Evolutionary conservation across 2,329 filamentous ascomycete species (phyloP).

Genomic region (Stachybotrys echinatus): DNA sequence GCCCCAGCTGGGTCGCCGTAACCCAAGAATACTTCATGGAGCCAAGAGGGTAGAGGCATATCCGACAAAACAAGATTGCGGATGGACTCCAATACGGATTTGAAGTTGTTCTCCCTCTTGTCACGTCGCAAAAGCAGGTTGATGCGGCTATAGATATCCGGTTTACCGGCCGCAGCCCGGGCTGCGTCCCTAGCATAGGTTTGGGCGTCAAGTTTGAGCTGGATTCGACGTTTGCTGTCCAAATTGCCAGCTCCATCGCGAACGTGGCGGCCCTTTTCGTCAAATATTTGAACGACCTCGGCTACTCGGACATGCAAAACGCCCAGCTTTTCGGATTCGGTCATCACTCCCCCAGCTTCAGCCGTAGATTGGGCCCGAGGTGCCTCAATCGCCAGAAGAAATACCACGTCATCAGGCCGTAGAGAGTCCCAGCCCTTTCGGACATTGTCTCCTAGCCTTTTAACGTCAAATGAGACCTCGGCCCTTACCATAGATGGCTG

Average conservation of each 20-base stretch:
- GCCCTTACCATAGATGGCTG: conserved; percentile 80
- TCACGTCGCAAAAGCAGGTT: conserved; percentile 81
- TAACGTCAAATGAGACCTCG: conserved; percentile 80
- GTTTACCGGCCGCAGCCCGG: conserved; percentile 57
- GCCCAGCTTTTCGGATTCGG: conserved; percentile 56
- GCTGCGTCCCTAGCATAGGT: conserved; percentile 76
- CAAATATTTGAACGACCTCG: conserved; percentile 78
- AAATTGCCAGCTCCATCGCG: conserved; percentile 55
- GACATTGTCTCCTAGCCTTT: conserved; percentile 68
- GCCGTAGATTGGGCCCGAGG: conserved; percentile 42
- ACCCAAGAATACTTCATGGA: conserved; percentile 95
- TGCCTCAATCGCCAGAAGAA: conserved; percentile 72
- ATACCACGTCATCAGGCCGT: conserved; percentile 82
- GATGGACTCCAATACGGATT: conserved; percentile 86
- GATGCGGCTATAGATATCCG: conserved; percentile 75
- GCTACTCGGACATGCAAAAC: conserved; percentile 72
- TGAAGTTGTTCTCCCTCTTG: conserved; percentile 95
- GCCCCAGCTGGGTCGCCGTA: conserved; percentile 90
- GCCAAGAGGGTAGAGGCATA: conserved; percentile 80
- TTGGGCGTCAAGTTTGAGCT: conserved; percentile 74
- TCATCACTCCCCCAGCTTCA: conserved; percentile 43
- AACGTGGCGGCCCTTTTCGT: conserved; percentile 74
- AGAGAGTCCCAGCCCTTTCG: conserved; percentile 87
- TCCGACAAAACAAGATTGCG: conserved; percentile 79
- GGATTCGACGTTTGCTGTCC: conserved; percentile 66